Conservation (phyloP, 2,329 filamentous ascomycete species). For the Harringtonia aguacate region DNA sequence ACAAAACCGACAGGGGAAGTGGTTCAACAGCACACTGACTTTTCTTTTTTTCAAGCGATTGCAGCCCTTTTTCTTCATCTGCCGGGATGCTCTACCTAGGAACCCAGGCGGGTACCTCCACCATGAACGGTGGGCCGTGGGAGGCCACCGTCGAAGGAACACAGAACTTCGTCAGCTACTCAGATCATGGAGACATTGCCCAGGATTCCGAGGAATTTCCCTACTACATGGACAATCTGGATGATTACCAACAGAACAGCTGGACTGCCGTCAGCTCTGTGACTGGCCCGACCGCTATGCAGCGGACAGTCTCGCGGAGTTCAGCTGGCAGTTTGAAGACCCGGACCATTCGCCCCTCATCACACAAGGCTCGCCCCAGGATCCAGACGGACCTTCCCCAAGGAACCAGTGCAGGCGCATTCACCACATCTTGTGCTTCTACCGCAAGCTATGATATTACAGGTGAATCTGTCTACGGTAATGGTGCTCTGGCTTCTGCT, state of each 20-base stretch:
- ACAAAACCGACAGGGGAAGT: constrained; percentile 18
- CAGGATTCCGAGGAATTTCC: constrained; percentile 43
- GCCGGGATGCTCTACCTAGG: constrained; percentile 43
- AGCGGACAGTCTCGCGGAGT: constrained; percentile 30
- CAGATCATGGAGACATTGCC: constrained; percentile 37
- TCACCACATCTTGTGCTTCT: constrained; percentile 19
- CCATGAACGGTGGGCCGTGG: constrained; percentile 45
- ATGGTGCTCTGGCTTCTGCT: not conserved
- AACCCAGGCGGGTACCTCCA: constrained; percentile 18
- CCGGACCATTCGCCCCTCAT: constrained; percentile 29
- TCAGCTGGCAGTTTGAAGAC: constrained; percentile 34
- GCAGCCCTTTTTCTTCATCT: constrained; percentile 42
- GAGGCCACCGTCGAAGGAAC: constrained; percentile 44
- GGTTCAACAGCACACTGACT: constrained; percentile 47
- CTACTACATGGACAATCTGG: constrained; percentile 14
- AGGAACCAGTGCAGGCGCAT: constrained; percentile 19
- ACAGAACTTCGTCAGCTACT: constrained; percentile 48
- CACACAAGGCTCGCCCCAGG: constrained; percentile 30
- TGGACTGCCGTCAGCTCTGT: constrained; percentile 32
- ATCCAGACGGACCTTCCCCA: constrained; percentile 38
- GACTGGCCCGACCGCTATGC: constrained; percentile 31
- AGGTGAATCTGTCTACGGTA: constrained; percentile 28
- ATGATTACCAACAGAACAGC: constrained; percentile 15
- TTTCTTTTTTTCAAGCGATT: constrained; percentile 30
- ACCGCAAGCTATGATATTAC: constrained; percentile 32